Conservation (phyloP, 2,329 filamentous ascomycete genomes). For the Paramyrothecium roridum region DNA sequence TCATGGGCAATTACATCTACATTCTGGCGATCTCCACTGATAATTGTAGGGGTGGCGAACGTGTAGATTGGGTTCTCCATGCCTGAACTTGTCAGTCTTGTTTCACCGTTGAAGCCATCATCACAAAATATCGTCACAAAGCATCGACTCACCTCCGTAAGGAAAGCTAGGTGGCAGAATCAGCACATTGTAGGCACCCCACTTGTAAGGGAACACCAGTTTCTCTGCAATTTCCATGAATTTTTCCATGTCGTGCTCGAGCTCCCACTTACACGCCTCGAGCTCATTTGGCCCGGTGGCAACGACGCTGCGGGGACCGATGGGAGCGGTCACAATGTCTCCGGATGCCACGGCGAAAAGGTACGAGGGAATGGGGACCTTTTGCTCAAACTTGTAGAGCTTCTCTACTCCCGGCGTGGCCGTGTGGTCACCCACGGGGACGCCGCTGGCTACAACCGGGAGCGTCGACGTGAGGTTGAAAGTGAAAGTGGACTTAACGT, state of each 20-base stretch:
- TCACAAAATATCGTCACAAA: background rate
- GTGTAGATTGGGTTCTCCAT: conserved; percentile 96
- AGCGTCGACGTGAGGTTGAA: conserved; percentile 85
- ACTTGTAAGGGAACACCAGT: conserved; percentile 81
- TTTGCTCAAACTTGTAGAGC: conserved; percentile 83
- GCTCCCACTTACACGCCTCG: conserved; percentile 80
- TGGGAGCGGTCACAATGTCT: conserved; percentile 80
- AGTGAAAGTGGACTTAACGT: conserved; percentile 92
- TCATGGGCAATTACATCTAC: conserved; percentile 95
- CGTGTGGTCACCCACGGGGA: conserved; percentile 49
- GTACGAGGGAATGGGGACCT: conserved; percentile 90
- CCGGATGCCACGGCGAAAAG: conserved; percentile 89
- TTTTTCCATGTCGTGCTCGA: conserved; percentile 86
- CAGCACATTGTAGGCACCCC: conserved; percentile 93
- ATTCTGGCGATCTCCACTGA: conserved; percentile 87
- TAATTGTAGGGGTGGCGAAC: conserved; percentile 91
- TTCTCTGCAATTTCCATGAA: conserved; percentile 86
- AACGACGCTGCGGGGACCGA: conserved; percentile 81
- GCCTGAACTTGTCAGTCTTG: conserved; percentile 32
- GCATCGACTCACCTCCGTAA: conserved; percentile 62
- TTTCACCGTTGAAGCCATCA: conserved; percentile 1
- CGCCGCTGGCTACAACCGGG: conserved; percentile 87
- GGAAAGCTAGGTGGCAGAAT: conserved; percentile 88
- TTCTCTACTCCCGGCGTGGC: conserved; percentile 47
- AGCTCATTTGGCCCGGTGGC: conserved; percentile 88